Percentiles rank a stretch among this genome's conserved stretches.
Conservation (phyloP, 768 basidiomycete species). For the Pisolithus orientalis region DNA sequence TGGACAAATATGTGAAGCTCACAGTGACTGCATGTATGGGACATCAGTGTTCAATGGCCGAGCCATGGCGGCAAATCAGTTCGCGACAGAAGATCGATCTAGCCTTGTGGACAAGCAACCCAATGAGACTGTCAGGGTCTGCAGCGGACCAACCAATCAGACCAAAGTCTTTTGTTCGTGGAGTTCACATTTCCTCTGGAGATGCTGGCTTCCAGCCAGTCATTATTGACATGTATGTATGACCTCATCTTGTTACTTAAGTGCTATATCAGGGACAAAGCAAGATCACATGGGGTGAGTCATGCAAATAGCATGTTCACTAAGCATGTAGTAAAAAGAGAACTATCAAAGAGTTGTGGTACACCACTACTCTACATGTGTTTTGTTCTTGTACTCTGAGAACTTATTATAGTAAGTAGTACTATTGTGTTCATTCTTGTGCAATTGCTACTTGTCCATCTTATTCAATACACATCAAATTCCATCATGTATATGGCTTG, state of each 20-base stretch:
- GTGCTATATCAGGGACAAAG: neutral
- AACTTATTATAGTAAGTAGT: no score
- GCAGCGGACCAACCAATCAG: constrained; percentile 10
- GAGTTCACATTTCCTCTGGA: constrained; percentile 3
- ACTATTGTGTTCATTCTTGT: no score
- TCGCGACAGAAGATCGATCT: neutral
- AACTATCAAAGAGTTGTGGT: no score
- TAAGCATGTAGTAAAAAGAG: no score
- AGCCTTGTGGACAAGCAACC: neutral
- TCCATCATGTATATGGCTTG: constrained; percentile 39
- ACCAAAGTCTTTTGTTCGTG: neutral
- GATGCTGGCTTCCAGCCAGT: constrained; percentile 9
- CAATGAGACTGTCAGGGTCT: constrained; percentile 9
- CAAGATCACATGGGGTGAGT: no score
- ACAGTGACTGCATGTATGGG: constrained; percentile 20
- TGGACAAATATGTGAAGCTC: constrained; percentile 59
- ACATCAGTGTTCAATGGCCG: neutral
- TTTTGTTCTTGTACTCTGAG: no score
- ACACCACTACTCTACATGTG: no score
- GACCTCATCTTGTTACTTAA: neutral
- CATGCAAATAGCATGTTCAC: no score
- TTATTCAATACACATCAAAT: no score
- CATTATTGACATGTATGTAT: neutral
- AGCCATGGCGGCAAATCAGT: neutral
- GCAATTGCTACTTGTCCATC: no score